These are phyloP conservation scores for Barbarea vulgaris DNA, from an alignment of 345 rosid species.

Conservation along the genomic window DNA sequence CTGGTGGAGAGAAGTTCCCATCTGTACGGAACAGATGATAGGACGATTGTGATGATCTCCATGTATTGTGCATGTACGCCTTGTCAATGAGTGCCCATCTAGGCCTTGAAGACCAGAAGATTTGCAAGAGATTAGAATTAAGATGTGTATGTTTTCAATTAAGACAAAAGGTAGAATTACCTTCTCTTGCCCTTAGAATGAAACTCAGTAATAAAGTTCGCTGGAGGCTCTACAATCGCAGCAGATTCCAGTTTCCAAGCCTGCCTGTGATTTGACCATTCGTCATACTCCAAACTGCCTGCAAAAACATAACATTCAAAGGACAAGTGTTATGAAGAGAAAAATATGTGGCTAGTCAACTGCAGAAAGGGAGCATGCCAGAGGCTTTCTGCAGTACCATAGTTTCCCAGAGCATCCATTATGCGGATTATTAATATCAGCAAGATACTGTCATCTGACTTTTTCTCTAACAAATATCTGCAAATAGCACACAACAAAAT, in stretches of 20 bases:
- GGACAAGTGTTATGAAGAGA: slow-evolving; percentile 15
- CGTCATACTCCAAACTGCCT: slow-evolving; percentile 96
- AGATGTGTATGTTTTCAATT: slow-evolving; percentile 5
- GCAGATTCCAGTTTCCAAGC: slow-evolving; percentile 99
- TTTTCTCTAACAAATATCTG: slow-evolving; percentile 87
- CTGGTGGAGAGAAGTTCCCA: slow-evolving; percentile 78
- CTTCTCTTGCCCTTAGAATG: slow-evolving; percentile 93
- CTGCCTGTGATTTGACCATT: slow-evolving; percentile 97
- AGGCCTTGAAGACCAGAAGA: slow-evolving; percentile 64
- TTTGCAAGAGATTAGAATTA: not conserved
- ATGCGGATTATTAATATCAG: slow-evolving; percentile 82
- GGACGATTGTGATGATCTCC: slow-evolving; percentile 97
- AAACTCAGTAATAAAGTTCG: slow-evolving; percentile 80
- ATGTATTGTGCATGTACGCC: slow-evolving; percentile 91
- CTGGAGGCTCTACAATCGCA: slow-evolving; percentile 92
- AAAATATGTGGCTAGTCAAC: slow-evolving; percentile 19
- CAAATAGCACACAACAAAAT: slow-evolving; percentile 30
- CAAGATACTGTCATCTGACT: slow-evolving; percentile 97
- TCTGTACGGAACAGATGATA: slow-evolving; percentile 82
- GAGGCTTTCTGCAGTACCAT: slow-evolving; percentile 58
- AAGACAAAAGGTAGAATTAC: slow-evolving; percentile 41
- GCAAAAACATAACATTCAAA: slow-evolving; percentile 30
- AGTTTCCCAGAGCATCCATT: slow-evolving; percentile 93
- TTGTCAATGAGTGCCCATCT: slow-evolving; percentile 97
- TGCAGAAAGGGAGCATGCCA: slow-evolving; percentile 21